Evolutionary conservation across 2,329 filamentous ascomycete genomes (phyloP).

Genomic region (Zasmidium cellare): DNA sequence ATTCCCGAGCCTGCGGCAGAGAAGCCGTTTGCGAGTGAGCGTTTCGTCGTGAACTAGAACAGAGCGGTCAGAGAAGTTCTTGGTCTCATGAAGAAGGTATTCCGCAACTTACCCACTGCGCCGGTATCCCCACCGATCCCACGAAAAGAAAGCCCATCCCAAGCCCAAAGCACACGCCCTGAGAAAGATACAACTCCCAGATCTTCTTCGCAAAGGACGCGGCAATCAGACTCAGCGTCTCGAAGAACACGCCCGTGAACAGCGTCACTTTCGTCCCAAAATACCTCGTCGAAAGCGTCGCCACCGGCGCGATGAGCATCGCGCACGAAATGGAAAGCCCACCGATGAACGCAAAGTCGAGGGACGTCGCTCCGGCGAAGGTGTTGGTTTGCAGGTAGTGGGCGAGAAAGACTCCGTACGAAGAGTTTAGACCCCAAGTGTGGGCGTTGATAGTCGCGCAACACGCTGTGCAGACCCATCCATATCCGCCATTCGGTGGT

Average conservation of each 20-base stretch:
- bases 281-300: slow-evolving; percentile 60
- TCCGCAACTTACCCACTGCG: slow-evolving; percentile 65
- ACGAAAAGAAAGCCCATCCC: slow-evolving; percentile 79
- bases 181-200: slow-evolving; percentile 75
- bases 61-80: too few relatives aligned
- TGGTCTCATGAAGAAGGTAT: too few relatives aligned
- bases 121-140: slow-evolving; percentile 64
- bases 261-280: slow-evolving; percentile 66
- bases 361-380: slow-evolving; percentile 62
- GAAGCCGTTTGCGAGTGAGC: slow-evolving; percentile 70
- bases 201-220: slow-evolving; percentile 68
- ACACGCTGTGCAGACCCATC: slow-evolving; percentile 55
- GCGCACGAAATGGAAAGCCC: slow-evolving; percentile 67
- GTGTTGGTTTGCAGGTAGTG: slow-evolving; percentile 67
- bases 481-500: slow-evolving; percentile 58
- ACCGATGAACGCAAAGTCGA: slow-evolving; percentile 78
- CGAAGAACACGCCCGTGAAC: slow-evolving; percentile 63
- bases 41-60: slow-evolving; percentile 58
- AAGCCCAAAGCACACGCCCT: slow-evolving; percentile 74
- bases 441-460: slow-evolving; percentile 47
- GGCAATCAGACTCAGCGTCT: slow-evolving; percentile 65
- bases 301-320: slow-evolving; percentile 67
- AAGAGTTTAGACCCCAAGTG: slow-evolving; percentile 46
- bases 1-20: slow-evolving; percentile 70
- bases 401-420: slow-evolving; percentile 73